Evolutionary conservation across 805 yeast species (phyloP).

Genomic region (Wickerhamomyces strasburgensis): DNA sequence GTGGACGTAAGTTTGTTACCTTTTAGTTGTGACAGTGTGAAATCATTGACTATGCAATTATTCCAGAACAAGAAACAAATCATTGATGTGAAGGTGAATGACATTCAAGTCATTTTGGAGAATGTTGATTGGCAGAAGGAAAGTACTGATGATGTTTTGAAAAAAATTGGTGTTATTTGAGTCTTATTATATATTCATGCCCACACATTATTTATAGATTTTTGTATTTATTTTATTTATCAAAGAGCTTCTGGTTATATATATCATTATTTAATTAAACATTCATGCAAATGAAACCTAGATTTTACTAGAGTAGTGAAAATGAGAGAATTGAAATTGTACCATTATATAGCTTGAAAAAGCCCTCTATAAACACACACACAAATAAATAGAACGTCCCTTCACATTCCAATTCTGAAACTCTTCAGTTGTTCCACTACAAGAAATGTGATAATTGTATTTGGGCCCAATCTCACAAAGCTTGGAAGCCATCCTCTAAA

Average conservation of each 20-base stretch:
- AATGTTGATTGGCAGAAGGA: conserved; percentile 31
- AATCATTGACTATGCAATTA: background rate
- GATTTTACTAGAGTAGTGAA: no score
- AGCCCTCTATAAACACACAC: no score
- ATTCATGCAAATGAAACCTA: no score
- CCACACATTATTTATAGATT: no score
- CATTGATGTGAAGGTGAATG: conserved; percentile 12
- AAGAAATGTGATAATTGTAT: conserved; percentile 63
- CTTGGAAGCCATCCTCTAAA: conserved; percentile 92
- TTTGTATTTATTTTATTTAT: background rate
- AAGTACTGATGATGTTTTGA: conserved; percentile 30
- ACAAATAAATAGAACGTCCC: background rate
- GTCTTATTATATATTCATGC: no score
- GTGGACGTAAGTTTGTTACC: background rate
- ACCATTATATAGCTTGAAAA: no score
- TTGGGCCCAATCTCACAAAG: conserved; percentile 81
- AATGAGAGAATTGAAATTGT: no score
- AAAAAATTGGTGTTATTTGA: conserved; percentile 28
- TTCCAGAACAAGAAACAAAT: background rate
- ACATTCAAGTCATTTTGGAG: conserved; percentile 26
- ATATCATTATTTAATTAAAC: no score
- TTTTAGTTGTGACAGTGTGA: background rate
- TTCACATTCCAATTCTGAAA: conserved; percentile 42
- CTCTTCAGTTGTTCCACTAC: conserved; percentile 64
- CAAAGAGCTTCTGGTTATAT: no score